phyloP scores from a whole-genome alignment of 2,329 filamentous ascomycete species.

The Beauveria caledonica region DNA sequence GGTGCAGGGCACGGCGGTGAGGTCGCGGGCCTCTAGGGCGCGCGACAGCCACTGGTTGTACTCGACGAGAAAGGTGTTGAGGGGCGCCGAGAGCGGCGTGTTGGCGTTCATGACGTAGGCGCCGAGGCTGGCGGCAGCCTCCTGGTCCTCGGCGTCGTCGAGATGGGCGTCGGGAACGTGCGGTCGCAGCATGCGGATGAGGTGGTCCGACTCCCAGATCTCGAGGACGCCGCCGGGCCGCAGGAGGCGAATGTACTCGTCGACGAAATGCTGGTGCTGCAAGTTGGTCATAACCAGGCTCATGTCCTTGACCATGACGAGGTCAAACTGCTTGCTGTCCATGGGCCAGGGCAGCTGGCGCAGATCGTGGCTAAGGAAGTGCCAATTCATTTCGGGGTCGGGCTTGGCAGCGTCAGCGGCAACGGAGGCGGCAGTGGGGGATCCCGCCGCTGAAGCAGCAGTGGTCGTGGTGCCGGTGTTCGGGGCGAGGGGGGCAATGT shows the following conservation, averaged over 20 bases:
- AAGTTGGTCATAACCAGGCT: conserved; percentile 56
- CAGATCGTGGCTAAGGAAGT: conserved; percentile 81
- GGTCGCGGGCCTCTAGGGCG: conserved; percentile 61
- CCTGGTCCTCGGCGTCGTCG: conserved; percentile 44
- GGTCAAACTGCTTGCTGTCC: conserved; percentile 69
- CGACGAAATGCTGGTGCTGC: conserved; percentile 47
- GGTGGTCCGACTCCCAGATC: conserved; percentile 83
- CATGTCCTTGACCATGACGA: conserved; percentile 82
- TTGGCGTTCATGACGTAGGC: conserved; percentile 78
- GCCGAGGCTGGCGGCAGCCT: conserved; percentile 60
- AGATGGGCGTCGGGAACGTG: conserved; percentile 51
- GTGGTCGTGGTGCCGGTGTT: conserved; percentile 25
- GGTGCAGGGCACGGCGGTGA: conserved; percentile 71
- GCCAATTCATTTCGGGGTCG: conserved; percentile 74
- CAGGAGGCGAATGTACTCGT: conserved; percentile 70
- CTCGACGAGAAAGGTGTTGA: conserved; percentile 74
- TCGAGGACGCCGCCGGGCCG: conserved; percentile 73
- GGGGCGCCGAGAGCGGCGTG: conserved; percentile 70
- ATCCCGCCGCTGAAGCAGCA: conserved; percentile 19
- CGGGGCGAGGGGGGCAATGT: conserved; percentile 64
- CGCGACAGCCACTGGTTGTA: conserved; percentile 77
- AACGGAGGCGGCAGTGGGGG: conserved; percentile 18
- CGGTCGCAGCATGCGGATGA: conserved; percentile 73
- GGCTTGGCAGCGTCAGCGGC: conserved; percentile 35
- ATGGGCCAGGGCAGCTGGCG: conserved; percentile 71